Evolutionary conservation across 139 green algal species (phyloP).

Genomic region (Coelastrella sp.): DNA sequence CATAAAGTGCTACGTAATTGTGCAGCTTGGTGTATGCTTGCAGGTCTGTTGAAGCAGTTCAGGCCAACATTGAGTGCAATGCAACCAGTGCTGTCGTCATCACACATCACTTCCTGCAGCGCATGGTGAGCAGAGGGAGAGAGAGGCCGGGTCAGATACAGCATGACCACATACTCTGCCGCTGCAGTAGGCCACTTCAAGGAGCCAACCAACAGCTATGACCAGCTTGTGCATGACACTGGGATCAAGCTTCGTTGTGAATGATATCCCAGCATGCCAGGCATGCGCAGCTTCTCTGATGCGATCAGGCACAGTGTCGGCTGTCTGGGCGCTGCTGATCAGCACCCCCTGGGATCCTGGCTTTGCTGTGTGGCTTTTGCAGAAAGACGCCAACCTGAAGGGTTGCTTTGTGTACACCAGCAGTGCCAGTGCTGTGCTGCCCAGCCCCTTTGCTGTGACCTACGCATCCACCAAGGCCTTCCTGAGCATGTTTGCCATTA

Average conservation of each 20-base stretch:
- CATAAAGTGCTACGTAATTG: neutral
- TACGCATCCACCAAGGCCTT: slow-evolving; percentile 91
- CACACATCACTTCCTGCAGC: slow-evolving; percentile 90
- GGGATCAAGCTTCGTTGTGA: no score
- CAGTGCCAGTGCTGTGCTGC: slow-evolving; percentile 85
- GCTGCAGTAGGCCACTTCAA: no score
- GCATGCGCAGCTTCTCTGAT: no score
- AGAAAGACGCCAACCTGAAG: slow-evolving; percentile 78
- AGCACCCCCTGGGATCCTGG: no score
- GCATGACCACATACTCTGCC: no score
- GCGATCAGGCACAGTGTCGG: no score
- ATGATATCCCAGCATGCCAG: no score
- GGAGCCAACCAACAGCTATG: neutral
- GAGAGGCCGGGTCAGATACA: neutral
- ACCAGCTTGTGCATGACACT: neutral
- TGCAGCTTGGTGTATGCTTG: neutral
- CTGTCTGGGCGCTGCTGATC: no score
- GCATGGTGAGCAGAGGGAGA: slow-evolving; percentile 72
- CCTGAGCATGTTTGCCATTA: slow-evolving; percentile 80
- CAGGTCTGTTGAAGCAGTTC: slow-evolving; percentile 76
- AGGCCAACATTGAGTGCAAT: slow-evolving; percentile 96
- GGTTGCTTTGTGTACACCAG: slow-evolving; percentile 95
- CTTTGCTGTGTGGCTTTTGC: neutral
- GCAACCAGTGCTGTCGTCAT: slow-evolving; percentile 85
- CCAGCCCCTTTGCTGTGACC: slow-evolving; percentile 86